These are phyloP conservation scores for Hagleromyces aurorensis DNA, from an alignment of 805 yeast genomes.

Conservation along the genomic window DNA sequence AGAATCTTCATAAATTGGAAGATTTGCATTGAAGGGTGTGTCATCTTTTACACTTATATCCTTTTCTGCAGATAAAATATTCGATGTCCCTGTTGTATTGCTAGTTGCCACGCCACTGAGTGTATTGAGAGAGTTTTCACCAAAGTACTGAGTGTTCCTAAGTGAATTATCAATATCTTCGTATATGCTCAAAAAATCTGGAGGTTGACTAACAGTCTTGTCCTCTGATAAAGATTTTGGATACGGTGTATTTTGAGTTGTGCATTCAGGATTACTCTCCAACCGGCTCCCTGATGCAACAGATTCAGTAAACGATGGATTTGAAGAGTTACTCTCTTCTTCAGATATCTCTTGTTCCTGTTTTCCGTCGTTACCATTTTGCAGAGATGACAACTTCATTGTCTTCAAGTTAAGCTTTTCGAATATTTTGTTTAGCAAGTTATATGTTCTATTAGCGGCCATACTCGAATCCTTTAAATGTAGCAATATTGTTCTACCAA, in stretches of 20 bases:
- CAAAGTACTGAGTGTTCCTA: too few species aligned
- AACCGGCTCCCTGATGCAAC: too few species aligned
- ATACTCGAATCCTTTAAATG: slow-evolving; percentile 62
- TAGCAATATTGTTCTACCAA: slow-evolving; percentile 68
- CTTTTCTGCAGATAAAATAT: slow-evolving; percentile 4
- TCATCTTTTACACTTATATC: slow-evolving; percentile 6
- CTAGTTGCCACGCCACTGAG: slow-evolving; percentile 16
- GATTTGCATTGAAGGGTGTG: too few species aligned
- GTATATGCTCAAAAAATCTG: slow-evolving; percentile 1
- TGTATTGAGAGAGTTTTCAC: slow-evolving; percentile 9
- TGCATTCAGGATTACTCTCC: too few species aligned
- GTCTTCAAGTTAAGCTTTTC: slow-evolving; percentile 72
- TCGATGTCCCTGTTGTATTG: slow-evolving; percentile 16
- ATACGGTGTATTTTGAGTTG: too few species aligned
- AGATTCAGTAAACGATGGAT: too few species aligned
- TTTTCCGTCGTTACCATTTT: not conserved
- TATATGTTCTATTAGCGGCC: slow-evolving; percentile 75
- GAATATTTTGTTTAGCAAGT: slow-evolving; percentile 68
- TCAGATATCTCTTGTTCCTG: not conserved
- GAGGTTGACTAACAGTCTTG: too few species aligned
- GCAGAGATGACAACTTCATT: slow-evolving; percentile 39
- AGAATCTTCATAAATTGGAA: too few species aligned
- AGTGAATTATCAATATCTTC: not conserved
- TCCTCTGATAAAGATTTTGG: too few species aligned
- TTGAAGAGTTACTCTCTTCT: not conserved